Evolutionary conservation across 2,329 filamentous ascomycete species (phyloP).

Genomic region (Diaporthe sp.): DNA sequence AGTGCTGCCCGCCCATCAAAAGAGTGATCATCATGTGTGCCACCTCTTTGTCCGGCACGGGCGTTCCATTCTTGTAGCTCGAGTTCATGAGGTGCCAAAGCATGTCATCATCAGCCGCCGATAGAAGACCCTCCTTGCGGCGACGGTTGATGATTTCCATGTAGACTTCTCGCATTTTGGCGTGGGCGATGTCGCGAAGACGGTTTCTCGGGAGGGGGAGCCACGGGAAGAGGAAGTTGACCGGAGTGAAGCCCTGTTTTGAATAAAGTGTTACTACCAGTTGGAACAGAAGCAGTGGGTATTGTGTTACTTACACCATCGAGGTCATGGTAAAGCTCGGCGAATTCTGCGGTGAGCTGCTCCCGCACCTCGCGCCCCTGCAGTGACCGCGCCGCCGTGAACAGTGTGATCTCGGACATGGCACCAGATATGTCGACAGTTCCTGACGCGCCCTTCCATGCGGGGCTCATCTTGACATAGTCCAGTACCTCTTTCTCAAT

Average conservation of each 20-base stretch:
- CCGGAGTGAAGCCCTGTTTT: constrained; percentile 82
- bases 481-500: constrained; percentile 80
- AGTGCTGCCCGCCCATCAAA: constrained; percentile 93
- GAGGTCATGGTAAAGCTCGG: constrained; percentile 86
- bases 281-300: no score
- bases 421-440: constrained; percentile 78
- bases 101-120: constrained; percentile 73
- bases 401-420: constrained; percentile 90
- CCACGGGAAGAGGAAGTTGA: constrained; percentile 94
- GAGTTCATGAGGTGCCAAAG: constrained; percentile 92
- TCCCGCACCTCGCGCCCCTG: constrained; percentile 87
- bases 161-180: constrained; percentile 74
- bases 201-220: constrained; percentile 90
- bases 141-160: constrained; percentile 84
- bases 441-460: constrained; percentile 77
- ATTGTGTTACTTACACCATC: constrained; percentile 56
- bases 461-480: constrained; percentile 76
- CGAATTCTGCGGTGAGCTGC: constrained; percentile 81
- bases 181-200: constrained; percentile 81
- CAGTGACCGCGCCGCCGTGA: constrained; percentile 88
- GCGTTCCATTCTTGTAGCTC: constrained; percentile 84
- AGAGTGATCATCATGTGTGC: constrained; percentile 96
- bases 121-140: constrained; percentile 60
- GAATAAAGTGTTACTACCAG: no score
- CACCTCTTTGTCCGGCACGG: constrained; percentile 85